A percentile compares a stretch with the other conserved stretches of the same genome.
Evolutionary conservation across 495 filamentous ascomycete genomes (phyloP).

Genomic region (Talaromyces borbonicus): DNA sequence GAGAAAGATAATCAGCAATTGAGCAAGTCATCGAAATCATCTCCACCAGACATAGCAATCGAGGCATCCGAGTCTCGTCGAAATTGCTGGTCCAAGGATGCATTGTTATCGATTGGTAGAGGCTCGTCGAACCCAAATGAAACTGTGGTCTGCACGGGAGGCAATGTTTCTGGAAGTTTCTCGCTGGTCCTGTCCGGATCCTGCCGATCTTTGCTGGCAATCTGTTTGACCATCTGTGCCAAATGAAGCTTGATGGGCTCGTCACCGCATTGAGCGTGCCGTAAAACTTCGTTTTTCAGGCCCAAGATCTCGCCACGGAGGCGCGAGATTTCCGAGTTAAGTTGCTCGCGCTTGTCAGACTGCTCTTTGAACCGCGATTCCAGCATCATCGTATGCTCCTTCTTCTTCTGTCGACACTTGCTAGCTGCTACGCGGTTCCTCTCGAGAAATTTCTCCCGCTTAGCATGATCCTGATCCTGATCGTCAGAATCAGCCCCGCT

Average conservation of each 20-base stretch:
- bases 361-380: slow-evolving; percentile 29
- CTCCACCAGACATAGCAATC: slow-evolving; percentile 23
- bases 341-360: slow-evolving; percentile 13
- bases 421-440: slow-evolving; percentile 66
- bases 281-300: slow-evolving; percentile 48
- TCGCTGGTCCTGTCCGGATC: slow-evolving; percentile 1
- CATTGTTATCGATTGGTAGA: slow-evolving; percentile 17
- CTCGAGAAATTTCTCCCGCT: slow-evolving; percentile 50
- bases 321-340: slow-evolving; percentile 19
- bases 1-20: slow-evolving; percentile 13
- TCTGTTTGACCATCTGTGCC: slow-evolving; percentile 32
- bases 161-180: background rate
- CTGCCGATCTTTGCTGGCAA: slow-evolving; percentile 19
- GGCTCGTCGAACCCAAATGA: slow-evolving; percentile 33
- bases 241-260: slow-evolving; percentile 42
- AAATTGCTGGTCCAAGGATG: slow-evolving; percentile 21
- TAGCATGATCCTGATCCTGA: slow-evolving; percentile 18
- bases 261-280: slow-evolving; percentile 50
- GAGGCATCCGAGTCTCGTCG: slow-evolving; percentile 23
- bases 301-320: slow-evolving; percentile 38
- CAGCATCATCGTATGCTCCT: slow-evolving; percentile 48
- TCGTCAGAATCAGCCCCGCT: slow-evolving; percentile 17
- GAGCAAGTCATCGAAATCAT: slow-evolving; percentile 26
- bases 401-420: slow-evolving; percentile 74
- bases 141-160: slow-evolving; percentile 8